Conservation (phyloP, 2,329 filamentous ascomycete genomes). For the Neofusicoccum laricinum region DNA sequence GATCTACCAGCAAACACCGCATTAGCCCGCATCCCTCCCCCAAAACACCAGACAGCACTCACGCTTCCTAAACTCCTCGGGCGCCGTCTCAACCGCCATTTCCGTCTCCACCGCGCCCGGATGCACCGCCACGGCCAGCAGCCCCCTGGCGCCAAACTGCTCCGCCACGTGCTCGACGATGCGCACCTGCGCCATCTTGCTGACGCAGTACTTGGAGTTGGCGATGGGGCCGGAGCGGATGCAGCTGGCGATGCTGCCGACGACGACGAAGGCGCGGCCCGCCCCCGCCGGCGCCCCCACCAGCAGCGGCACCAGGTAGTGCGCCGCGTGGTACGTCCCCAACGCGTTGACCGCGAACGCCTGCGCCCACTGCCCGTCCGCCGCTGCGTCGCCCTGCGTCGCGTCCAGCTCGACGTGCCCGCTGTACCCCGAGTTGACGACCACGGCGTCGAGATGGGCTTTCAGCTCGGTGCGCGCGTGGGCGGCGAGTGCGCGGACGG, state of each 20-base stretch:
- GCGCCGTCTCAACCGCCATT: slow-evolving; percentile 29
- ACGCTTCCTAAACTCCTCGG: slow-evolving; percentile 21
- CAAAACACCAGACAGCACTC: not conserved
- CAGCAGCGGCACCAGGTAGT: slow-evolving; percentile 34
- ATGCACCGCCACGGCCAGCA: slow-evolving; percentile 34
- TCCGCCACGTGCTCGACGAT: slow-evolving; percentile 39
- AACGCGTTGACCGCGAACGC: slow-evolving; percentile 38
- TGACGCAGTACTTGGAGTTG: slow-evolving; percentile 38
- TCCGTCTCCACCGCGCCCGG: slow-evolving; percentile 37
- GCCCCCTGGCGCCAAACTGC: slow-evolving; percentile 26
- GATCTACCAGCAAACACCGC: slow-evolving; percentile 34
- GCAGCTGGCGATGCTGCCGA: slow-evolving; percentile 28
- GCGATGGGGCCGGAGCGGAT: slow-evolving; percentile 40
- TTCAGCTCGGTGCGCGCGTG: not conserved
- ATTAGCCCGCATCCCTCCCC: slow-evolving; percentile 20
- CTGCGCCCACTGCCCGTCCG: slow-evolving; percentile 29
- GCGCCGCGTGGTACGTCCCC: slow-evolving; percentile 36
- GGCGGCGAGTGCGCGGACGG: slow-evolving; percentile 21
- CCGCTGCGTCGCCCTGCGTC: slow-evolving; percentile 27
- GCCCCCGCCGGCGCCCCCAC: not conserved
- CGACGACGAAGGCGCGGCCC: slow-evolving; percentile 28
- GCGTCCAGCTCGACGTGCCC: slow-evolving; percentile 34
- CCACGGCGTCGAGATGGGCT: not conserved
- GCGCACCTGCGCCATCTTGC: slow-evolving; percentile 37
- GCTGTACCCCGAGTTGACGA: slow-evolving; percentile 25